These are phyloP conservation scores for Stemphylium lycopersici DNA, from an alignment of 2,329 filamentous ascomycete species.

Conservation along the genomic window DNA sequence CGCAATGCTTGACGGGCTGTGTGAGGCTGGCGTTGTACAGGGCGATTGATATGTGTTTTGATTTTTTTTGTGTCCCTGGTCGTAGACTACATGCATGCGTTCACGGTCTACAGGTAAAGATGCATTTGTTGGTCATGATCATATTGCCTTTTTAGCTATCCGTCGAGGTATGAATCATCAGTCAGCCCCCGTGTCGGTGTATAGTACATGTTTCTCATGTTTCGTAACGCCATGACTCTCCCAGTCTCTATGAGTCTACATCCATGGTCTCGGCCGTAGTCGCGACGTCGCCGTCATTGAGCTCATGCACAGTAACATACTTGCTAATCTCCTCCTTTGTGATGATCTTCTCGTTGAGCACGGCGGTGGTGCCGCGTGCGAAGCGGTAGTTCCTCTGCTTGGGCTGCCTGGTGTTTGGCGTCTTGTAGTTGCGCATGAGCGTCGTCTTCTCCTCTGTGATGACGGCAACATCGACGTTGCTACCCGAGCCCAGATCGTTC, in stretches of 20 bases:
- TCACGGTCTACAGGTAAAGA: too few relatives aligned
- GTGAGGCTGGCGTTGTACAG: too few relatives aligned
- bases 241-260: slow-evolving; percentile 56
- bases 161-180: slow-evolving; percentile 3
- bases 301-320: slow-evolving; percentile 89
- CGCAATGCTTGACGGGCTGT: too few relatives aligned
- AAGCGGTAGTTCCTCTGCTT: slow-evolving; percentile 96
- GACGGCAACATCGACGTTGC: slow-evolving; percentile 95
- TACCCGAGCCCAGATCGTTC: slow-evolving; percentile 96
- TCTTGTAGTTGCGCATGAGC: slow-evolving; percentile 89
- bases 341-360: slow-evolving; percentile 95
- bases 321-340: slow-evolving; percentile 92
- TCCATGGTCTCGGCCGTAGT: slow-evolving; percentile 69
- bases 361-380: slow-evolving; percentile 88
- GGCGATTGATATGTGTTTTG: too few relatives aligned
- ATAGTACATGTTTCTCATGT: slow-evolving; percentile 29
- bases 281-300: slow-evolving; percentile 70
- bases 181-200: slow-evolving; percentile 11
- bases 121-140: slow-evolving; percentile 17
- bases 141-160: slow-evolving; percentile 21
- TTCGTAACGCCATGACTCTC: slow-evolving; percentile 21
- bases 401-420: slow-evolving; percentile 85
- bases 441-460: slow-evolving; percentile 96
- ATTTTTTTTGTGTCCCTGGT: too few relatives aligned
- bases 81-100: background rate